Evolutionary conservation across 164 flowering plant species (phyloP).

Genomic region (Akebia trifoliata): DNA sequence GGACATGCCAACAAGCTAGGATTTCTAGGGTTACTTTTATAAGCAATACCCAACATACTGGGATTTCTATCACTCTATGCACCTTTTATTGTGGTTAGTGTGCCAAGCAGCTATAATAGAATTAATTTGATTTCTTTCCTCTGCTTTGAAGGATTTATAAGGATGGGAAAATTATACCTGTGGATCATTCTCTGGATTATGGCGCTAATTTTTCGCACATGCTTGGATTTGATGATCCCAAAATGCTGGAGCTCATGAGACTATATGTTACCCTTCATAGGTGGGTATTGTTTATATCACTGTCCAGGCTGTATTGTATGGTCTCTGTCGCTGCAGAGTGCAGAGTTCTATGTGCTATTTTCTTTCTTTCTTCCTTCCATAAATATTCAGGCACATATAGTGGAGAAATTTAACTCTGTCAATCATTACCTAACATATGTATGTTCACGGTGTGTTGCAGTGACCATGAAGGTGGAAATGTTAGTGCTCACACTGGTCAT

Average conservation of each 20-base stretch:
- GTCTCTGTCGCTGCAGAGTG: no score
- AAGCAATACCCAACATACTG: no score
- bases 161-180: constrained; percentile 59
- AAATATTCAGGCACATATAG: neutral
- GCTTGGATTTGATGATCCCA: constrained; percentile 87
- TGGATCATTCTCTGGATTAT: constrained; percentile 76
- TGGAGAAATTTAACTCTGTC: neutral
- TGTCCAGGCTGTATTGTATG: neutral
- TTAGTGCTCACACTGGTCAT: constrained; percentile 98
- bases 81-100: no score
- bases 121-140: constrained; percentile 2
- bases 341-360: neutral
- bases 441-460: constrained; percentile 35
- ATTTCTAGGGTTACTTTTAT: no score
- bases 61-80: no score
- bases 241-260: constrained; percentile 96
- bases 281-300: constrained; percentile 29
- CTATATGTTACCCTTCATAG: constrained; percentile 91
- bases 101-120: no score
- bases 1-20: no score
- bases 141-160: constrained; percentile 63
- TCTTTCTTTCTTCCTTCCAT: constrained; percentile 3
- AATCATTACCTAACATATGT: neutral
- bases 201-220: constrained; percentile 93
- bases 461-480: constrained; percentile 99